A percentile compares a stretch with the other conserved stretches of the same genome.
phyloP scores from a whole-genome alignment of 495 filamentous ascomycete species.

The Neurospora sp. region DNA sequence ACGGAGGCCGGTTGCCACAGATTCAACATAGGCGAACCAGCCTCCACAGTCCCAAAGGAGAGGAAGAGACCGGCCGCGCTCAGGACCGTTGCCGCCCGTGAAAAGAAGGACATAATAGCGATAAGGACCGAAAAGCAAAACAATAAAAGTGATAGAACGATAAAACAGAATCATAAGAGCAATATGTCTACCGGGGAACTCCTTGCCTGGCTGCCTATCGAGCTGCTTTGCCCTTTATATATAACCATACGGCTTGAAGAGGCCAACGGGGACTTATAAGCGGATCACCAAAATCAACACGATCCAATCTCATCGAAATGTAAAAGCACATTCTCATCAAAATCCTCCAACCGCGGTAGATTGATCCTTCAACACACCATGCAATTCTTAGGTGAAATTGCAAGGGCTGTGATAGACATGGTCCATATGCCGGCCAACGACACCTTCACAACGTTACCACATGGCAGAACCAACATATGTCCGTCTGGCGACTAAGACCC shows the following conservation, averaged over 20 bases:
- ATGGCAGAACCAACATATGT: not conserved
- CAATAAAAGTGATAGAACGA: not conserved
- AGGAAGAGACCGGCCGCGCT: not conserved
- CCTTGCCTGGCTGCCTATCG: not conserved
- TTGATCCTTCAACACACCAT: not conserved
- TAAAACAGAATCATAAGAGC: not conserved
- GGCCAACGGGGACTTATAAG: not conserved
- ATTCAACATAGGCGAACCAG: not conserved
- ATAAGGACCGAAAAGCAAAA: too few relatives aligned
- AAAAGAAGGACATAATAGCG: not conserved
- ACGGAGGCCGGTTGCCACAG: not conserved
- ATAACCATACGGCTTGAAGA: not conserved
- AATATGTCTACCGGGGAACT: not conserved
- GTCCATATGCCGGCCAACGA: not conserved
- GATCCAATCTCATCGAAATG: not conserved
- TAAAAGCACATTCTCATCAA: not conserved
- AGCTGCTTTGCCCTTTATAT: not conserved
- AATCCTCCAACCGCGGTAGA: not conserved
- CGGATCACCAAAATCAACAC: not conserved
- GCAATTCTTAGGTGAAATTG: not conserved
- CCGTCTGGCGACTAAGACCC: not conserved
- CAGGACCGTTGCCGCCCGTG: not conserved
- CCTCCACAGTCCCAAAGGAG: constrained; percentile 1
- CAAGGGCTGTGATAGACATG: not conserved
- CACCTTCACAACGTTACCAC: not conserved